Evolutionary conservation across 768 basidiomycete species (phyloP), one percentile per base, ranked within the genome.

Genomic region (Hydnomerulius pinastri): DNA sequence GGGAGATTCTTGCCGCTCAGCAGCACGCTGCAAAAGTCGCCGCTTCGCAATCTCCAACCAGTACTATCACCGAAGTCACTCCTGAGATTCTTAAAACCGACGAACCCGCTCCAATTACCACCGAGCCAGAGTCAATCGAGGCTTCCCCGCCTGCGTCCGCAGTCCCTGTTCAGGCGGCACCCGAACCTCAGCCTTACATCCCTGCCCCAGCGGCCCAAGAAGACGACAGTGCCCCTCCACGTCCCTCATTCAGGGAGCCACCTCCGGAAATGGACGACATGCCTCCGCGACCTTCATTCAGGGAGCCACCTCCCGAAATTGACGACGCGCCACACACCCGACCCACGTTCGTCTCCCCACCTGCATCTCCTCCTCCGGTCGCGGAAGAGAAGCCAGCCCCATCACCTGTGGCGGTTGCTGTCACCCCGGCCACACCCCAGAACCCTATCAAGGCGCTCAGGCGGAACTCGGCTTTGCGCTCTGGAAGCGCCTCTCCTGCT

Each of bases 1-100:
- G 82, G 53, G 85, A 91, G 52, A 72, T 90, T 12, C 77, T 92
- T 15, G 83, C 82, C 12, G 84, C 82, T 29, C 86, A 92, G 62
- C 80, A 85, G 56, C 74, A 78, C 36, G 80, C 80, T 2, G 81
- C 82, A 61, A 79, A 79, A 48, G 74, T 77, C 43, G 75, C 75
- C 2, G 56, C 77, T 67, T 68, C 40, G 12, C 46, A 55, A 17
- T 46, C 61, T 12, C 64, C 65, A 15, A 49, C 56, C 8, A 29
- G 48, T 9, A 18, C 21, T 6, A 42, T 23, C 25, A 54, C 55
- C 21, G 59, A 57, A n/a, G 32, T 52, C 10, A 50, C 62, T 9
- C 56, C 57, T 39, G 53, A 58, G 33, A 33, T 32, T 21, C 17
- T 42, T 6, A 25, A 58, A 59, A 7, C 49, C 53, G 33, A 66